These are phyloP conservation scores for Paraglomus occultum DNA, from an alignment of 192 early-diverging fungal species.

Conservation along the genomic window DNA sequence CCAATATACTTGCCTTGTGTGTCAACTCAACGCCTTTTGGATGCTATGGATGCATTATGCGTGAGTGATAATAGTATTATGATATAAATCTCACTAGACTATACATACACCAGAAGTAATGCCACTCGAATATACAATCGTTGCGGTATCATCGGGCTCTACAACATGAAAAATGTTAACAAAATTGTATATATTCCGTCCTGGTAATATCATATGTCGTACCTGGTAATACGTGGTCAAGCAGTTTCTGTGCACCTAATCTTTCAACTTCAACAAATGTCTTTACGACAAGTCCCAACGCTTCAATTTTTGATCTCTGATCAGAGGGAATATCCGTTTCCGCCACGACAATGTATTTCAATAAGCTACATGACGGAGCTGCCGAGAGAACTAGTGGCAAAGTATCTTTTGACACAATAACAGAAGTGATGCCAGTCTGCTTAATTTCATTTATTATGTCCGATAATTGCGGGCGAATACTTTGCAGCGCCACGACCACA, in stretches of 20 bases:
- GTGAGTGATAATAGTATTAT: no score
- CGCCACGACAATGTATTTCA: slow-evolving; percentile 12
- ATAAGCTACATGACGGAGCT: slow-evolving; percentile 1
- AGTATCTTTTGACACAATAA: slow-evolving; percentile 18
- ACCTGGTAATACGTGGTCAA: slow-evolving; percentile 15
- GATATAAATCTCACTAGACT: no score
- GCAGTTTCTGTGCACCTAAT: not conserved
- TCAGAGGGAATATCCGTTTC: not conserved
- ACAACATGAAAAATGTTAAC: not conserved
- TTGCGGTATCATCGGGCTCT: slow-evolving; percentile 65
- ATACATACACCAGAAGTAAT: slow-evolving; percentile 50
- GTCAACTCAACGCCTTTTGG: slow-evolving; percentile 31
- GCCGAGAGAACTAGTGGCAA: slow-evolving; percentile 5
- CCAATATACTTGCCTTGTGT: slow-evolving; percentile 35
- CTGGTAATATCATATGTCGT: not conserved
- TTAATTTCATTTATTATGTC: slow-evolving; percentile 24
- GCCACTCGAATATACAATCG: slow-evolving; percentile 77
- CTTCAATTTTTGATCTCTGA: not conserved
- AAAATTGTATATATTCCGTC: not conserved
- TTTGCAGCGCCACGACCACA: slow-evolving; percentile 16
- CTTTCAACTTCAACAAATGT: slow-evolving; percentile 22
- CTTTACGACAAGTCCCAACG: not conserved
- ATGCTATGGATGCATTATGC: slow-evolving; percentile 1
- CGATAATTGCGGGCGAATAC: not conserved
- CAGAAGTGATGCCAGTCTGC: not conserved